Evolutionary conservation across 352 stramenopile species (phyloP), one percentile per base, ranked within the genome.

Genomic region (Globisporangium splendens): DNA sequence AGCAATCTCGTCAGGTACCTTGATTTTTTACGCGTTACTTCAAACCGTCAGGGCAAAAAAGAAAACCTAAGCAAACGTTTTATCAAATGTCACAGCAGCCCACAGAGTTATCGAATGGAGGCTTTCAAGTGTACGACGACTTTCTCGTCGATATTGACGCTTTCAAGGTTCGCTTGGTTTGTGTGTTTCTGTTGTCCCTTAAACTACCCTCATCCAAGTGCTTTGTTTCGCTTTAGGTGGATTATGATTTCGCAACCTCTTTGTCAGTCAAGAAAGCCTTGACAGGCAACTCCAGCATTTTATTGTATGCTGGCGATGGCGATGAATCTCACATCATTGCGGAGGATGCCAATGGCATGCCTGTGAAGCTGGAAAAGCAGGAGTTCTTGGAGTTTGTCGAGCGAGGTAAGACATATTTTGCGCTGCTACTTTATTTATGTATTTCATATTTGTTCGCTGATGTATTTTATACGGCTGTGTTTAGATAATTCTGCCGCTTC

Each of bases 301-400:
- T 83, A 31, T 51, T 83, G 15, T 83, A 81, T 52, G 68, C 69
- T 15, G 74, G 74, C 42, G 68, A 62, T 48, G 74, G 71, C 38
- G 59, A 70, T 18, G 71, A 66, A 41, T 48, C 68, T 2, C 59
- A 72, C 42, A 59, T 81, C 18, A 60, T 73, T 20, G 60, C 69
- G 39, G 73, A 83, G 24, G 56, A 64, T 15, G 44, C 67, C 35
- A 65, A 73, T 52, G 73, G 69, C 7, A 66, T 83, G 51, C 66
- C 66, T 15, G 54, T 46, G 18, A 59, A 60, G 2, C 50, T 80
- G 13, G 62, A 65, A 53, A 72, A 64, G n/a, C 38, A 63, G 15
- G 66, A 75, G n/a, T 39, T 78, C 15, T 12, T 52, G 6, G 50
- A 74, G 20, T 54, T 75, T 28, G 55, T 83, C 18, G 61, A 48